Percentiles rank a stretch among this genome's conserved stretches.
These are phyloP conservation scores for Ammopiptanthus mongolicus DNA, from an alignment of 306 rosid species.

Conservation along the genomic window DNA sequence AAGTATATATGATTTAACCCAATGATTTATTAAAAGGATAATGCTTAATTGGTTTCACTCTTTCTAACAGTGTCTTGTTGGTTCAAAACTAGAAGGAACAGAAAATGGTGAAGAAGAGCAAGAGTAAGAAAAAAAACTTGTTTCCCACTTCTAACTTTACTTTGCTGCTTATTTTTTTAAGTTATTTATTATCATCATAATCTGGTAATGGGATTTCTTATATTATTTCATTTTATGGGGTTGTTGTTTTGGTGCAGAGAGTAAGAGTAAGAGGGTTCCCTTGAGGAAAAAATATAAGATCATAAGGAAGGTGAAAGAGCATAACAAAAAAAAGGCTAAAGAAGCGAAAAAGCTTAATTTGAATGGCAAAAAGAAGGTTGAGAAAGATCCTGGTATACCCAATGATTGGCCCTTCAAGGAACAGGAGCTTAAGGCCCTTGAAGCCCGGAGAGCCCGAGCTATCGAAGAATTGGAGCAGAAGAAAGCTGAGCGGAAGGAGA, in stretches of 20 bases:
- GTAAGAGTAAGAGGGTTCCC: slow-evolving; percentile 89
- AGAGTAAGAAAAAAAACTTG: slow-evolving; percentile 42
- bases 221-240: not conserved
- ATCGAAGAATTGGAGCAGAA: slow-evolving; percentile 74
- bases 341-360: slow-evolving; percentile 80
- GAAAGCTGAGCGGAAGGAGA: slow-evolving; percentile 89
- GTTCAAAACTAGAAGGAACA: not conserved
- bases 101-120: slow-evolving; percentile 83
- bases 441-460: slow-evolving; percentile 65
- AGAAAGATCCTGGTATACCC: slow-evolving; percentile 98
- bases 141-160: not conserved
- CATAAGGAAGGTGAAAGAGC: slow-evolving; percentile 80
- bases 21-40: too few relatives aligned
- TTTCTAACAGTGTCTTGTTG: not conserved
- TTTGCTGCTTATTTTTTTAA: not conserved
- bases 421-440: slow-evolving; percentile 89
- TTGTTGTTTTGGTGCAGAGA: slow-evolving; percentile 53
- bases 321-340: slow-evolving; percentile 77
- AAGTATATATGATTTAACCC: too few relatives aligned
- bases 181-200: not conserved
- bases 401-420: slow-evolving; percentile 99
- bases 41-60: not conserved
- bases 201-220: not conserved
- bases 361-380: slow-evolving; percentile 57
- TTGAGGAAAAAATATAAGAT: slow-evolving; percentile 87